Conservation (phyloP, 768 basidiomycete genomes). For the Hebeloma cylindrosporum region DNA sequence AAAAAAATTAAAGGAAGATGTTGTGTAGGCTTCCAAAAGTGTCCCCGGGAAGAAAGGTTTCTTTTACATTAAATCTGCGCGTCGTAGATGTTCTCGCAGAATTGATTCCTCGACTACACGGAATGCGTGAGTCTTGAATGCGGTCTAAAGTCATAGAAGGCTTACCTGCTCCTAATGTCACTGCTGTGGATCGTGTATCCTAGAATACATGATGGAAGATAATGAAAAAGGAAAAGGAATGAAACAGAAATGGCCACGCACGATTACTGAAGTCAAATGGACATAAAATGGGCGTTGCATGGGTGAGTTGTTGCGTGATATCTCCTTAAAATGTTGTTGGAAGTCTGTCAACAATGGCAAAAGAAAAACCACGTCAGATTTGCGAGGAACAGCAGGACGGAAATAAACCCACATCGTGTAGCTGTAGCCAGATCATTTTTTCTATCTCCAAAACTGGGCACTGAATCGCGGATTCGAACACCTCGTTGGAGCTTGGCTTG, state of each 20-base stretch:
- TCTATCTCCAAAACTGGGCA: conserved; percentile 73
- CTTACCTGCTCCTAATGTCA: conserved; percentile 67
- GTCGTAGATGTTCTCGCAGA: conserved; percentile 65
- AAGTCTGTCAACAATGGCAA: conserved; percentile 67
- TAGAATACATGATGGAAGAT: conserved; percentile 26
- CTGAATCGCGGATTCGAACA: conserved; percentile 61
- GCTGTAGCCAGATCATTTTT: conserved; percentile 70
- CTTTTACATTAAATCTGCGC: conserved; percentile 63
- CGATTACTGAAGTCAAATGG: conserved; percentile 77
- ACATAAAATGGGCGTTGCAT: conserved; percentile 66
- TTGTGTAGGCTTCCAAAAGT: too few species aligned
- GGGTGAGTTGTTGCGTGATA: conserved; percentile 61
- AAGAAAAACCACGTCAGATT: conserved; percentile 1
- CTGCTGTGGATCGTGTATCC: conserved; percentile 76
- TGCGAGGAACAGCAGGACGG: conserved; percentile 1
- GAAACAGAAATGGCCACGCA: conserved; percentile 36
- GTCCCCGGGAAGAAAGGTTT: background rate
- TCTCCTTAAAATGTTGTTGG: conserved; percentile 78
- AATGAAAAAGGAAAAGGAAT: conserved; percentile 1
- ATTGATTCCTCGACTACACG: conserved; percentile 68
- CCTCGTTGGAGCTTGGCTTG: conserved; percentile 72
- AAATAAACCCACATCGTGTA: conserved; percentile 57
- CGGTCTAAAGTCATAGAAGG: conserved; percentile 11
- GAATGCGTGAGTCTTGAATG: conserved; percentile 9
- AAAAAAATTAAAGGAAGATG: background rate